Evolutionary conservation across 2,329 filamentous ascomycete species (phyloP).

Genomic region (Ilyonectria mors-panacis): DNA sequence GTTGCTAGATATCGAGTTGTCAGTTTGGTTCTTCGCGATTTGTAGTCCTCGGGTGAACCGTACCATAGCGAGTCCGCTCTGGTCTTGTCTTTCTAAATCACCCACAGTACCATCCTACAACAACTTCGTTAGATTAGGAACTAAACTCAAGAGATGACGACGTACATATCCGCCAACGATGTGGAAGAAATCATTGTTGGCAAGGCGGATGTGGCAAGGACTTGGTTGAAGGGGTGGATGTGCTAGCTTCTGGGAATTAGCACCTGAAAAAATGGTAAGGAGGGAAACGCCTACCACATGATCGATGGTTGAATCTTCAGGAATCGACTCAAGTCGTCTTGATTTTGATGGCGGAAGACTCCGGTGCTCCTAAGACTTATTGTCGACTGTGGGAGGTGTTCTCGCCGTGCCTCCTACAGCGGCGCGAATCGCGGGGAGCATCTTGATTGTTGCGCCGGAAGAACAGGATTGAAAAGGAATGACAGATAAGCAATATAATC

Average conservation of each 20-base stretch:
- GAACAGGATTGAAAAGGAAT: not conserved
- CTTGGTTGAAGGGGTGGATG: not conserved
- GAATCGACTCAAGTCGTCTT: not conserved
- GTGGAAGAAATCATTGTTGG: not conserved
- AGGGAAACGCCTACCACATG: not conserved
- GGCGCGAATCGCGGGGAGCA: not conserved
- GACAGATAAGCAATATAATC: not conserved
- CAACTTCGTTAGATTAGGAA: not conserved
- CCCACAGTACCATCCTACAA: not conserved
- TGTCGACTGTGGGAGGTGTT: not conserved
- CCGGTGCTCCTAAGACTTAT: not conserved
- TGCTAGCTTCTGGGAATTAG: not conserved
- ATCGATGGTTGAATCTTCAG: not conserved
- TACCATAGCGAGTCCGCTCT: not conserved
- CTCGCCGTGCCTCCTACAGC: not conserved
- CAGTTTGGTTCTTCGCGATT: not conserved
- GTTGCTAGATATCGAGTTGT: not conserved
- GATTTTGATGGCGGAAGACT: not conserved
- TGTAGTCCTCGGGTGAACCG: no score
- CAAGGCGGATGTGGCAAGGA: not conserved
- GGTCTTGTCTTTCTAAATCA: not conserved
- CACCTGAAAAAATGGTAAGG: not conserved
- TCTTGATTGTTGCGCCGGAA: not conserved
- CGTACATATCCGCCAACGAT: not conserved
- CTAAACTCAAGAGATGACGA: not conserved